Conservation (phyloP, 768 basidiomycete genomes). For the Boletus subparvulus region DNA sequence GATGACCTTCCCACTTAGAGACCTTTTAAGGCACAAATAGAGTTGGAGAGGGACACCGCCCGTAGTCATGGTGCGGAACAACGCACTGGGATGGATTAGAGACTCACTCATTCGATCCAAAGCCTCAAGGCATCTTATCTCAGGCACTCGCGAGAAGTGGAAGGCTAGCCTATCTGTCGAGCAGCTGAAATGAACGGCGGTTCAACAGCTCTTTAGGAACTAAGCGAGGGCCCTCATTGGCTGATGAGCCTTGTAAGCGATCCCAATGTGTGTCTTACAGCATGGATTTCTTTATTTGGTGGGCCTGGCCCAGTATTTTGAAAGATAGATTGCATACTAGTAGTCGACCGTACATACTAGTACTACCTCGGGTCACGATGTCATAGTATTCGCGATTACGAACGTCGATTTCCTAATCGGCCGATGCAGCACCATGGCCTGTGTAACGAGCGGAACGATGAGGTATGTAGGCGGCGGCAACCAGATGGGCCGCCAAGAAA, state of each 20-base stretch:
- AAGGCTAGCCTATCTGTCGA: neutral
- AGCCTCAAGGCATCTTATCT: neutral
- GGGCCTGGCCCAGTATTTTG: too few species aligned
- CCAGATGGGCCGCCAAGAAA: neutral
- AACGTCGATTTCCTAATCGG: neutral
- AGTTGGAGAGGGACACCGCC: neutral
- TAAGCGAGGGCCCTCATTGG: too few species aligned
- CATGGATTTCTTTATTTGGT: too few species aligned
- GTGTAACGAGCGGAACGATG: too few species aligned
- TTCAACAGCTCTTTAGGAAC: too few species aligned
- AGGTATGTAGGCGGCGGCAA: neutral
- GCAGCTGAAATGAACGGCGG: too few species aligned
- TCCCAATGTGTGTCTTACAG: too few species aligned
- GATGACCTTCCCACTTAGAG: neutral
- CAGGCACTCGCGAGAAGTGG: neutral
- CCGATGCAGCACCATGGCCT: neutral
- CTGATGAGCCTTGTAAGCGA: too few species aligned
- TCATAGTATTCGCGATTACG: too few species aligned
- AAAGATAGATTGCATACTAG: too few species aligned
- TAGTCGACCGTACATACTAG: neutral
- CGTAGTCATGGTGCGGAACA: neutral
- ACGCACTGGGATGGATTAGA: neutral
- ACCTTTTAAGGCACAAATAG: slow-evolving; percentile 5
- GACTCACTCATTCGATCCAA: neutral
- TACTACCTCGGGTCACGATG: too few species aligned